These are phyloP conservation scores for Betula pendula DNA, from an alignment of 306 rosid genomes.

Conservation along the genomic window DNA sequence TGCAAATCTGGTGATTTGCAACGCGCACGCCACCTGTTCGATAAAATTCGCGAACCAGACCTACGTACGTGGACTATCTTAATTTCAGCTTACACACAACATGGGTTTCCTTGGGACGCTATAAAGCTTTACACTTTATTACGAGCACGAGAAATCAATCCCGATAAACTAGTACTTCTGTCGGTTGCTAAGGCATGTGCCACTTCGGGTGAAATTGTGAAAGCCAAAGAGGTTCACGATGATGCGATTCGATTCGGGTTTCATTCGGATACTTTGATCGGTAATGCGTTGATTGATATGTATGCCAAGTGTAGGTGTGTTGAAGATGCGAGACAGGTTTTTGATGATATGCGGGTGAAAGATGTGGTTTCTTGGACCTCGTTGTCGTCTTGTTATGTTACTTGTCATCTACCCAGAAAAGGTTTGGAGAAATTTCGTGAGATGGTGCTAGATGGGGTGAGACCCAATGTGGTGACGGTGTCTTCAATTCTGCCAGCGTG, in stretches of 20 bases:
- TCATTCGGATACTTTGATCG: slow-evolving; percentile 37
- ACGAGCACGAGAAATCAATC: slow-evolving; percentile 27
- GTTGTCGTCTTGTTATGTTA: slow-evolving; percentile 37
- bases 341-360: slow-evolving; percentile 38
- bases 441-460: slow-evolving; percentile 43
- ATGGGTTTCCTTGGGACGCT: slow-evolving; percentile 41
- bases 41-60: slow-evolving; percentile 45
- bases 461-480: slow-evolving; percentile 35
- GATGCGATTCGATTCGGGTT: slow-evolving; percentile 35
- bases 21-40: slow-evolving; percentile 53
- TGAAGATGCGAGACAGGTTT: slow-evolving; percentile 42
- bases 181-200: slow-evolving; percentile 51
- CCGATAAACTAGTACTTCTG: slow-evolving; percentile 32
- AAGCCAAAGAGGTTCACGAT: slow-evolving; percentile 39
- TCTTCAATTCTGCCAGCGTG: slow-evolving; percentile 48
- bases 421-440: slow-evolving; percentile 34
- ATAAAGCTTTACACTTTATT: slow-evolving; percentile 33
- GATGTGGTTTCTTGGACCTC: slow-evolving; percentile 52
- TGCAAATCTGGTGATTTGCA: slow-evolving; percentile 40
- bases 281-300: slow-evolving; percentile 46
- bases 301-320: slow-evolving; percentile 41
- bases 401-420: slow-evolving; percentile 32
- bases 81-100: slow-evolving; percentile 43
- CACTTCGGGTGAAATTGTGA: slow-evolving; percentile 37
- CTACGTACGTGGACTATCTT: slow-evolving; percentile 43